A percentile compares a stretch with the other conserved stretches of the same genome.
Conservation (phyloP, 2,329 filamentous ascomycete species). For the Fusarium guadeloupense region DNA sequence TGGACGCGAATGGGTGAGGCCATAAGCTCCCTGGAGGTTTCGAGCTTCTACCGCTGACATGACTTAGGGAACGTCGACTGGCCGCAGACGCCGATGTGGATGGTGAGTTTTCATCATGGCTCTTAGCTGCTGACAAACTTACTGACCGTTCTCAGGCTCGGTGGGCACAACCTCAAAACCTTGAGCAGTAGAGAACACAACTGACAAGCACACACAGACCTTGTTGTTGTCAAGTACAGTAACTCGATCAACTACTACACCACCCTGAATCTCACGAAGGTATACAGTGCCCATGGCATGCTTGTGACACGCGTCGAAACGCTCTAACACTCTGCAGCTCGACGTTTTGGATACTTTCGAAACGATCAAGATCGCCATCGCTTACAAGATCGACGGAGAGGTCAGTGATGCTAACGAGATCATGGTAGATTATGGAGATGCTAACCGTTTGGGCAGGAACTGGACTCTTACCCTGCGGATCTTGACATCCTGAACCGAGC, state of each 20-base stretch:
- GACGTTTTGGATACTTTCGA: slow-evolving; percentile 75
- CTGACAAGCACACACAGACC: slow-evolving; percentile 54
- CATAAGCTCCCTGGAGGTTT: slow-evolving; percentile 23
- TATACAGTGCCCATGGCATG: slow-evolving; percentile 4
- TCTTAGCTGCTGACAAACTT: slow-evolving; percentile 31
- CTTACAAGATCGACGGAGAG: slow-evolving; percentile 64
- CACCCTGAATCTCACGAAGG: slow-evolving; percentile 65
- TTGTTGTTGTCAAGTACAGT: slow-evolving; percentile 74
- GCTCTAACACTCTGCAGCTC: slow-evolving; percentile 27
- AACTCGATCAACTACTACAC: slow-evolving; percentile 73
- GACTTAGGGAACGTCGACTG: slow-evolving; percentile 58
- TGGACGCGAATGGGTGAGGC: slow-evolving; percentile 53
- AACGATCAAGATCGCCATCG: slow-evolving; percentile 77
- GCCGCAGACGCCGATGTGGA: slow-evolving; percentile 67
- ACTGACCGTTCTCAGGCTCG: slow-evolving; percentile 42
- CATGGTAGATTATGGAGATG: slow-evolving; percentile 38
- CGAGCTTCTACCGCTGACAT: slow-evolving; percentile 35
- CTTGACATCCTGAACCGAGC: slow-evolving; percentile 65
- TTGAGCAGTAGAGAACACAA: slow-evolving; percentile 20
- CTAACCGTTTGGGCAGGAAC: slow-evolving; percentile 40
- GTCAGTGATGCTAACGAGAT: slow-evolving; percentile 26
- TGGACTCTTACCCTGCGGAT: slow-evolving; percentile 70
- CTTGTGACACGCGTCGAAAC: slow-evolving; percentile 3
- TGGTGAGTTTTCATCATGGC: slow-evolving; percentile 49
- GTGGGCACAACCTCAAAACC: slow-evolving; percentile 35